Percentiles rank a stretch among this genome's conserved stretches.
Evolutionary conservation across 2,329 filamentous ascomycete genomes (phyloP).

Genomic region (Didymella sp.): DNA sequence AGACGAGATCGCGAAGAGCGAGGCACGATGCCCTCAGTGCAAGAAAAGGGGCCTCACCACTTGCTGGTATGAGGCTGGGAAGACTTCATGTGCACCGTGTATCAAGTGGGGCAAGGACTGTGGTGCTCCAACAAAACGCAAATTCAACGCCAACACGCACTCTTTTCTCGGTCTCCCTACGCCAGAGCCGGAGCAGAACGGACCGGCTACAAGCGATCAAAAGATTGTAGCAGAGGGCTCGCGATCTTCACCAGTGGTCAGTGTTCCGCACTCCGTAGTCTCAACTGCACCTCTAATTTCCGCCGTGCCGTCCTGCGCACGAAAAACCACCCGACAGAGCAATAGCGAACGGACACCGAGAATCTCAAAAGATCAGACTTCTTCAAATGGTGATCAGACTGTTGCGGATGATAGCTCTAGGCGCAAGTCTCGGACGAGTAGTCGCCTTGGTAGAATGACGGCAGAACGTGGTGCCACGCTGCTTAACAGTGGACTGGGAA

Average conservation of each 20-base stretch:
- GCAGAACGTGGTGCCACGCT: not conserved
- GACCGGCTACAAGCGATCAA: not conserved
- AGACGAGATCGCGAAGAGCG: constrained; percentile 18
- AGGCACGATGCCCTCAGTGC: constrained; percentile 26
- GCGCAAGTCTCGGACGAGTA: not conserved
- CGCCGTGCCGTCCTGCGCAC: not conserved
- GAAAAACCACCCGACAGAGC: not conserved
- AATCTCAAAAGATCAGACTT: not conserved
- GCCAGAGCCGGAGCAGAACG: not conserved
- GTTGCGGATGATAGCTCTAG: not conserved
- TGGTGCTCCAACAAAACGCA: constrained; percentile 3
- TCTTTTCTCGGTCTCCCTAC: not conserved
- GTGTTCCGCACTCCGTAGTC: not conserved
- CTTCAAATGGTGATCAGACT: too few relatives aligned
- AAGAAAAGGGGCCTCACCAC: constrained; percentile 22
- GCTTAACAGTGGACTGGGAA: not conserved
- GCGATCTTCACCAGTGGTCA: not conserved
- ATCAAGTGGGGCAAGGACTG: constrained; percentile 8
- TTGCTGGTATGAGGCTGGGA: constrained; percentile 16
- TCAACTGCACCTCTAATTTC: not conserved
- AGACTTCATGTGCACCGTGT: constrained; percentile 19
- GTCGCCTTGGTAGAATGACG: not conserved
- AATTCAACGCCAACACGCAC: not conserved
- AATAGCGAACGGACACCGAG: not conserved
- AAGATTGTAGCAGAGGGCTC: not conserved